These are phyloP conservation scores for Knufia petricola DNA, from an alignment of 2,329 filamentous ascomycete genomes.

Conservation along the genomic window DNA sequence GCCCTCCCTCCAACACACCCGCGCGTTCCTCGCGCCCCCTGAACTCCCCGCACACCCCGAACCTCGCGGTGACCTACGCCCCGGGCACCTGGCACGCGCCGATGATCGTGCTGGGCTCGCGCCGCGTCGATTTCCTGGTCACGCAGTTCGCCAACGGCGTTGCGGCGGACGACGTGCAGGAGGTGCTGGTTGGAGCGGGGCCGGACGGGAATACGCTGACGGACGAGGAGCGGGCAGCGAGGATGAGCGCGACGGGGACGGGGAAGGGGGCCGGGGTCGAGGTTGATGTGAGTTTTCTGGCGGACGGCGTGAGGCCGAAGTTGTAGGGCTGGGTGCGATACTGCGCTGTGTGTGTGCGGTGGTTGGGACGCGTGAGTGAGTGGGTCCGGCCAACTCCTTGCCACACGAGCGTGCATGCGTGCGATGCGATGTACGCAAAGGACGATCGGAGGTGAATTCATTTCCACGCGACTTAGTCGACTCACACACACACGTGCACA, in stretches of 20 bases:
- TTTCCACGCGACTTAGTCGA: no score
- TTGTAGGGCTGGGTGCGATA: neutral
- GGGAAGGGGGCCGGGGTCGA: neutral
- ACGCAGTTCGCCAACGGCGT: conserved; percentile 83
- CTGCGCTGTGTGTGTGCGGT: no score
- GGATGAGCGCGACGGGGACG: neutral
- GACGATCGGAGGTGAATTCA: no score
- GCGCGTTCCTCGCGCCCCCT: conserved; percentile 66
- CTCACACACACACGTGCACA: no score
- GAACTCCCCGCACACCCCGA: neutral
- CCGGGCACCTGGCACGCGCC: conserved; percentile 93
- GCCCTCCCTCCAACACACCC: conserved; percentile 65
- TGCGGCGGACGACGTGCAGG: conserved; percentile 75
- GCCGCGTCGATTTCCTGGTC: conserved; percentile 74
- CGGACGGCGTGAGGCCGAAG: no score
- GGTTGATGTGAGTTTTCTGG: conserved; percentile 4
- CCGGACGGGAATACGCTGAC: conserved; percentile 14
- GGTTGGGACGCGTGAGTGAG: no score
- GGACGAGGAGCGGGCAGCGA: neutral
- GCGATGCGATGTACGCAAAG: no score
- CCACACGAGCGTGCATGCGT: no score
- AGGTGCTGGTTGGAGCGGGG: conserved; percentile 47
- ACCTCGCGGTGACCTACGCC: conserved; percentile 81
- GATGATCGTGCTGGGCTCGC: conserved; percentile 73
- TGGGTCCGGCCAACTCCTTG: no score